Base-by-base conservation (phyloP, 1,284 basidiomycete genomes). In the Inonotus hispidus region DNA sequence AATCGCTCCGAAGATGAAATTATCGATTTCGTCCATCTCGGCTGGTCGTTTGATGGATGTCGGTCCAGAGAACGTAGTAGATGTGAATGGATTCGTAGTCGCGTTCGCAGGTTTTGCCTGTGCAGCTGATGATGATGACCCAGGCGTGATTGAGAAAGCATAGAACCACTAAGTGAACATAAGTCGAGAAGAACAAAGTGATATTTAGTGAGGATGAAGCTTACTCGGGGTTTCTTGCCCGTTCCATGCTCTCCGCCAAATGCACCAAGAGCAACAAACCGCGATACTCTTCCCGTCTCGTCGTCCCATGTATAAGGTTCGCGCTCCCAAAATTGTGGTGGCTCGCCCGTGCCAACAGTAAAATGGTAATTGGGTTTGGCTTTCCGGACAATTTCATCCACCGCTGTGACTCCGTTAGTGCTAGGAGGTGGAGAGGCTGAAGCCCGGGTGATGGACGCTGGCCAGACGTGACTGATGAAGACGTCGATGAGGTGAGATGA, bases 221-320 rank as follows among this genome's bases (percentile, higher is more conserved):
- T 65, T 67, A 95, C 94, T 68, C 94, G 80, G 68, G 92, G 89
- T 72, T 94, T 96, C 74, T 90, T 91, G 23, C 84, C 85, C 5
- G 73, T 61, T 0, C 75, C 69, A 14, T 79, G 73, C 65, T 82
- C 80, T 14, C 82, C 86, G 11, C 92, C 93, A 71, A 97, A 90
- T n/a, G 88, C 80, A 38, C 93, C 95, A 5, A 98, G 78, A 68
- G 89, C 88, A 56, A 97, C 82, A 66, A 93, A 93, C 39, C 93
- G 79, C 38, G 88, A 85, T 47, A 90, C 74, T 61, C 90, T 79
- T 65, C 82, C 85, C 19, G 76, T 75, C 59, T 87, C 84, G 38
- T 87, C 86, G 37, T 84, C 81, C 94, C 94, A 97, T 4, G 82
- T 73, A 70, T 86, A 95, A 2, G 95, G 94, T 66, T 96, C 93